These are phyloP conservation scores for Globisporangium alternatum DNA, from an alignment of 352 stramenopile genomes.

Conservation along the genomic window DNA sequence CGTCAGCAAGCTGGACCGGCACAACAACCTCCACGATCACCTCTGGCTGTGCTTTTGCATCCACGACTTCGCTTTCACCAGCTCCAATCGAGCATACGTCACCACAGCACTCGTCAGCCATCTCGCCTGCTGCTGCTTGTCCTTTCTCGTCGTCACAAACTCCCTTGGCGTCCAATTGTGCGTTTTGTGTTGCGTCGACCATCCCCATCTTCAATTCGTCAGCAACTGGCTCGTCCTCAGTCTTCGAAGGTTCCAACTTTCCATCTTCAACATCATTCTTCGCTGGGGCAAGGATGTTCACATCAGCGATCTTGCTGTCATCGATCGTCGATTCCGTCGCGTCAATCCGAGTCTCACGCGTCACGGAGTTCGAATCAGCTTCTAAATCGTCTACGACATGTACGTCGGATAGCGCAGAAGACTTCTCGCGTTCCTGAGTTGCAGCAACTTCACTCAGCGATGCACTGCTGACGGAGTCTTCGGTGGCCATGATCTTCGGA, in stretches of 20 bases:
- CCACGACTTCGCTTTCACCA: neutral
- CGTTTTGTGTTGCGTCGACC: neutral
- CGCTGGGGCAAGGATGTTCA: neutral
- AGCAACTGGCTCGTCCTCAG: neutral
- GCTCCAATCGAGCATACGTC: neutral
- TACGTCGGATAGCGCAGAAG: neutral
- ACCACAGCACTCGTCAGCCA: neutral
- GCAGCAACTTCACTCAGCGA: neutral
- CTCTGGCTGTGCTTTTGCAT: neutral
- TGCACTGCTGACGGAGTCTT: neutral
- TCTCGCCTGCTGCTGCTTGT: neutral
- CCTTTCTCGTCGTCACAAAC: neutral
- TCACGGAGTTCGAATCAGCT: too few relatives aligned
- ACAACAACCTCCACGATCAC: too few relatives aligned
- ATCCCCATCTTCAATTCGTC: neutral
- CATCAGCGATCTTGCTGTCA: neutral
- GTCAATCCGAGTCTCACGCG: too few relatives aligned
- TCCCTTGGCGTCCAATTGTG: neutral
- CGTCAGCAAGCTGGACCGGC: too few relatives aligned
- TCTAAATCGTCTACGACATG: neutral
- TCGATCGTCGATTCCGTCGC: too few relatives aligned
- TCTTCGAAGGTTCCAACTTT: neutral
- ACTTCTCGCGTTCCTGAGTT: neutral
- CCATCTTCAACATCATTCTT: neutral
- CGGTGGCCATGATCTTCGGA: neutral